Evolutionary conservation across 2,329 filamentous ascomycete species (phyloP), one percentile per base, ranked within the genome.

Genomic region (Fusarium sterilihyphosum): DNA sequence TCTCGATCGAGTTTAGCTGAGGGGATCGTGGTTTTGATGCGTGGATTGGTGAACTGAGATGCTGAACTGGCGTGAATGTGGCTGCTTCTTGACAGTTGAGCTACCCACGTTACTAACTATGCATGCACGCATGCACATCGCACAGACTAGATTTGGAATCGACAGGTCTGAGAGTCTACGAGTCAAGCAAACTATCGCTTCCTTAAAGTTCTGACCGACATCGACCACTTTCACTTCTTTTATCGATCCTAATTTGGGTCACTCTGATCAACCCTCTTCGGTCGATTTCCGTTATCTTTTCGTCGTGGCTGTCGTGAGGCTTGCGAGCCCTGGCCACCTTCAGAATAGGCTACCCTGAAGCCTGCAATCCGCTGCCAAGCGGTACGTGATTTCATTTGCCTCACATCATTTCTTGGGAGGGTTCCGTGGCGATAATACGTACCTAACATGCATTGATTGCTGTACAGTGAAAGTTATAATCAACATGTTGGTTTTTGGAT

Each of bases 51-150:
- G 16, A 18, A 29, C 0, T n/a, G 52, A n/a, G 24, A 31, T 41
- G 10, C 37, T 29, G 9, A 9, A 14, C 26, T 57, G 22, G 37
- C 12, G 53, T 44, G 22, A 16, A 20, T 46, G 41, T 59, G 41
- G 56, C 56, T 50, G 41, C 41, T 50, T 26, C 31, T 59, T 59
- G 56, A 59, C 41, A 50, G 56, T 26, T 49, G 33, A 59, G 56
- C 31, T 26, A 59, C n/a, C 31, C 49, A 52, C 31, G 31, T 8
- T 37, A 18, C 16, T 35, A 35, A 9, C 33, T 35, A 9, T 35
- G 14, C 33, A 20, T 35, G 17, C 17, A 17, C 33, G 47, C 49
- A 53, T 37, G 31, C 56, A 50, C 31, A 35, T 50, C 22, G 56
- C 56, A 59, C 56, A 29, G 56, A 37, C 56, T 29, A 11, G 31